Conservation (phyloP, 805 yeast genomes). For the Zygosaccharomyces siamensis region DNA sequence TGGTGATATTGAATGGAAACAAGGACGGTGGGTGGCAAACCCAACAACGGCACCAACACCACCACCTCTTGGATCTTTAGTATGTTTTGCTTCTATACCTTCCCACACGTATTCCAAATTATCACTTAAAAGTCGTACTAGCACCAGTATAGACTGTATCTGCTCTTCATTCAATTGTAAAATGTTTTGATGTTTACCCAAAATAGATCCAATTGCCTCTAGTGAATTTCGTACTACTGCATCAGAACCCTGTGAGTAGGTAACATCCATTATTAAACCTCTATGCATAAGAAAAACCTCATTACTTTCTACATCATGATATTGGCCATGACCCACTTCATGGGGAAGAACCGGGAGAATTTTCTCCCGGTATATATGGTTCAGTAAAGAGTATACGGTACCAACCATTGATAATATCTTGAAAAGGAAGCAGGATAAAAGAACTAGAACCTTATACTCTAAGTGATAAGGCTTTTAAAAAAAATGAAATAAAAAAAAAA, state of each 20-base stretch:
- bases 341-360: constrained; percentile 26
- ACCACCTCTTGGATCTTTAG: constrained; percentile 15
- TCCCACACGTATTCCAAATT: constrained; percentile 41
- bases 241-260: constrained; percentile 21
- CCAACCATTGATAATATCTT: neutral
- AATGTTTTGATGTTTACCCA: constrained; percentile 17
- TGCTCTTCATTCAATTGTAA: constrained; percentile 12
- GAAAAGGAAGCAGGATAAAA: no score
- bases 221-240: constrained; percentile 16
- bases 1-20: constrained; percentile 37
- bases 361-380: constrained; percentile 24
- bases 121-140: constrained; percentile 40
- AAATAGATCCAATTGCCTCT: constrained; percentile 19
- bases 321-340: constrained; percentile 18
- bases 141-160: constrained; percentile 29
- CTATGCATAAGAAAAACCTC: constrained; percentile 23
- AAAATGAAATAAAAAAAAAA: no score
- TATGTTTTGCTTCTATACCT: constrained; percentile 11
- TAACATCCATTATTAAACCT: constrained; percentile 23
- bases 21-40: constrained; percentile 33
- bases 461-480: no score
- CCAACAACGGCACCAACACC: constrained; percentile 29
- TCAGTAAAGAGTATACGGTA: constrained; percentile 16
- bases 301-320: constrained; percentile 25
- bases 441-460: no score